These are phyloP conservation scores for Pinus albicaulis DNA, from an alignment of 75 land plant genomes.

Conservation along the genomic window DNA sequence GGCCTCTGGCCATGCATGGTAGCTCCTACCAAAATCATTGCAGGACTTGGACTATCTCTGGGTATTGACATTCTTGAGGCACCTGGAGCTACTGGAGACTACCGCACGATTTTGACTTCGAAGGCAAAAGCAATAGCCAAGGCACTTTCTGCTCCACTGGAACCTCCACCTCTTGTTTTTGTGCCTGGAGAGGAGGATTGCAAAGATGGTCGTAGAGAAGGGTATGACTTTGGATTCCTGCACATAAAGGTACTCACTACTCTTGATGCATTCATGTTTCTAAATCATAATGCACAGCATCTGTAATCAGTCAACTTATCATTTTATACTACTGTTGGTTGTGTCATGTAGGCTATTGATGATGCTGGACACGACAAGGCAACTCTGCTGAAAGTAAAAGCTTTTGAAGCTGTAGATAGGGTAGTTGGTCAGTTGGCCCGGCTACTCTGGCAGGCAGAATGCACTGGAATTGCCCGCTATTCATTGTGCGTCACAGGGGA, in stretches of 20 bases:
- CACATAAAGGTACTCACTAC: slow-evolving; percentile 78
- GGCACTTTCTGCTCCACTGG: slow-evolving; percentile 84
- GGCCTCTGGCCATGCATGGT: slow-evolving; percentile 95
- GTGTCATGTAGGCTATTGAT: slow-evolving; percentile 78
- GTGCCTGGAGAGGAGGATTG: slow-evolving; percentile 88
- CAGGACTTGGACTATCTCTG: slow-evolving; percentile 91
- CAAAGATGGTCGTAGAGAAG: slow-evolving; percentile 70
- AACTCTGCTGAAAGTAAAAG: slow-evolving; percentile 69
- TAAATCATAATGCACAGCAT: too few species aligned
- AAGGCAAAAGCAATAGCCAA: slow-evolving; percentile 91
- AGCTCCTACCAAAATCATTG: slow-evolving; percentile 98
- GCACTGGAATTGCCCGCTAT: slow-evolving; percentile 50
- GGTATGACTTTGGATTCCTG: slow-evolving; percentile 97
- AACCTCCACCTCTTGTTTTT: slow-evolving; percentile 66
- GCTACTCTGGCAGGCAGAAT: slow-evolving; percentile 89
- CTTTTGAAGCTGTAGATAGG: slow-evolving; percentile 88
- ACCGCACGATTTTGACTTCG: slow-evolving; percentile 86
- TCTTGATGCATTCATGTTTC: not conserved
- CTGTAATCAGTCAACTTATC: not conserved
- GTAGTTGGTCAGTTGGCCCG: slow-evolving; percentile 81
- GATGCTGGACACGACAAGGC: slow-evolving; percentile 99
- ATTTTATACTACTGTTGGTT: slow-evolving; percentile 3
- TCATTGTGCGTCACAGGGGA: slow-evolving; percentile 94
- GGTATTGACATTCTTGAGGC: slow-evolving; percentile 98
- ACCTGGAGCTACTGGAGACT: slow-evolving; percentile 98